Conservation (phyloP, 2,329 filamentous ascomycete genomes). For the Alternaria conjuncta region DNA sequence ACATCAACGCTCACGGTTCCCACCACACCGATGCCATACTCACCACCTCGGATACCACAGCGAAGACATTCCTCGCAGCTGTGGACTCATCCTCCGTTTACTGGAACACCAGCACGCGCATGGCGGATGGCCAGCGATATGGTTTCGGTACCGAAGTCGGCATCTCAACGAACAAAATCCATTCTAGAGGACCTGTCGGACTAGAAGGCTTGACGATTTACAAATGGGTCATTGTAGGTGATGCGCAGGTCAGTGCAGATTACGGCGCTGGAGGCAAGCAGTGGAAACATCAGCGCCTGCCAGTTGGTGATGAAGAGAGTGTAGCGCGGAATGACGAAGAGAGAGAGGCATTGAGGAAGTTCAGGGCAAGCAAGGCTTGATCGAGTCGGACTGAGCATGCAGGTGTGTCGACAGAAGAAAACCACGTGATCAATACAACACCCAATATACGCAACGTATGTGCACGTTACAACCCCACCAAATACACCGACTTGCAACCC, state of each 20-base stretch:
- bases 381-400: neutral
- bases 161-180: conserved; percentile 98
- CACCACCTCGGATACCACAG: conserved; percentile 70
- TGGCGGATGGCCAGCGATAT: conserved; percentile 96
- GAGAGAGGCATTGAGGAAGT: conserved; percentile 41
- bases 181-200: conserved; percentile 89
- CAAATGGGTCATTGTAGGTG: conserved; percentile 88
- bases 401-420: neutral
- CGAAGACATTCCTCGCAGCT: conserved; percentile 81
- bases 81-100: conserved; percentile 93
- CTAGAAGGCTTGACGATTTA: conserved; percentile 96
- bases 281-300: conserved; percentile 64
- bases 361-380: conserved; percentile 29
- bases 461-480: neutral
- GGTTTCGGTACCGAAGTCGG: conserved; percentile 98
- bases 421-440: neutral
- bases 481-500: neutral
- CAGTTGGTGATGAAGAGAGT: conserved; percentile 38
- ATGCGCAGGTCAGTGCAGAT: conserved; percentile 79
- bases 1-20: conserved; percentile 92
- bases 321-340: conserved; percentile 43
- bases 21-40: conserved; percentile 94
- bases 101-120: conserved; percentile 94
- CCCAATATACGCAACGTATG: neutral
- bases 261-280: conserved; percentile 67